phyloP scores from a whole-genome alignment of 495 filamentous ascomycete species.

The Xanthoparmelia taractica region DNA sequence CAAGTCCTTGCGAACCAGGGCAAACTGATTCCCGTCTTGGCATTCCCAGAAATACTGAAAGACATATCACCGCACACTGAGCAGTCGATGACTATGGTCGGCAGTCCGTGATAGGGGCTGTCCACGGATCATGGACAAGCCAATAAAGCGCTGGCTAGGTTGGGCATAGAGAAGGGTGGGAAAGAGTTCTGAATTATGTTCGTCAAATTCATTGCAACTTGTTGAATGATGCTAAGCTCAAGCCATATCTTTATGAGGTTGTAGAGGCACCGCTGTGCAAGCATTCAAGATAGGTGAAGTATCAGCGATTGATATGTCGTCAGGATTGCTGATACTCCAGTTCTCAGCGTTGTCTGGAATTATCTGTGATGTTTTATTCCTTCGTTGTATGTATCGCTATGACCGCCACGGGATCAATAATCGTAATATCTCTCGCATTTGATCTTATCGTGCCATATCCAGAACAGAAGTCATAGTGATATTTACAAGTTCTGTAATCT shows the following conservation, averaged over 20 bases:
- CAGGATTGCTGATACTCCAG: slow-evolving; percentile 22
- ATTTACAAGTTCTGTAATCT: no score
- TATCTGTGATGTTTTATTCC: no score
- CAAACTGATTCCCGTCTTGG: slow-evolving; percentile 11
- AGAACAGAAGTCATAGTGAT: no score
- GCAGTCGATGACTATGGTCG: slow-evolving; percentile 18
- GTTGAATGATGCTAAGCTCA: slow-evolving; percentile 31
- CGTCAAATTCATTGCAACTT: slow-evolving; percentile 28
- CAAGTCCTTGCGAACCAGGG: slow-evolving; percentile 23
- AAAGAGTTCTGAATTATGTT: slow-evolving; percentile 34
- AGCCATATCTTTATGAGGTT: slow-evolving; percentile 33
- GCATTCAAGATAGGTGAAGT: slow-evolving; percentile 32
- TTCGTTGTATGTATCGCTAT: no score
- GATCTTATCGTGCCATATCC: no score
- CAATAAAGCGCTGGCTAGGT: not conserved
- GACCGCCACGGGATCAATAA: no score
- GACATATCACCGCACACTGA: slow-evolving; percentile 14
- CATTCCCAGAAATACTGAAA: slow-evolving; percentile 8
- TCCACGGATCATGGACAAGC: not conserved
- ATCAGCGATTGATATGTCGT: slow-evolving; percentile 35
- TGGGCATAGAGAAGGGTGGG: slow-evolving; percentile 24
- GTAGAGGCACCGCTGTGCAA: slow-evolving; percentile 30
- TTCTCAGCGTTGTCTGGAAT: not conserved
- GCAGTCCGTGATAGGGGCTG: slow-evolving; percentile 2
- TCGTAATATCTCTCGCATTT: no score